Percentiles rank a stretch among this genome's conserved stretches.
Conservation (phyloP, 805 yeast species). For the Sugiyamaella americana region DNA sequence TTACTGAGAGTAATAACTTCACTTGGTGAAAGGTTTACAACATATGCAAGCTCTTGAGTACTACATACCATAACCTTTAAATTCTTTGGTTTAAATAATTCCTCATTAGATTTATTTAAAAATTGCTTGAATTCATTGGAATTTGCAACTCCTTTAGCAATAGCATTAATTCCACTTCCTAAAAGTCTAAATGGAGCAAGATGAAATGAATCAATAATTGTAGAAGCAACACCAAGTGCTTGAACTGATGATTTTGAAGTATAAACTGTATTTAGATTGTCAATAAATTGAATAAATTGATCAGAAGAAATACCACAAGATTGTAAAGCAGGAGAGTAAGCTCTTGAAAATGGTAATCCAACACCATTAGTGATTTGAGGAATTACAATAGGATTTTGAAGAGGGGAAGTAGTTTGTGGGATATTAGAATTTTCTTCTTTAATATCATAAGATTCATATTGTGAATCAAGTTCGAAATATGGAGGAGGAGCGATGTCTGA, state of each 20-base stretch:
- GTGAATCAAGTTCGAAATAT: no score
- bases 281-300: background rate
- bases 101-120: background rate
- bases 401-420: no score
- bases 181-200: no score
- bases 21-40: background rate
- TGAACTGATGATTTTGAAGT: background rate
- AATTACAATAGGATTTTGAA: background rate
- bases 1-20: background rate
- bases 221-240: background rate
- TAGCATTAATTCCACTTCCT: background rate
- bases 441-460: no score
- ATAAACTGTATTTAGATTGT: background rate
- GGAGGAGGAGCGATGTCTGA: no score
- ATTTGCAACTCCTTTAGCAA: background rate
- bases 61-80: background rate
- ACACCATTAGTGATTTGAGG: background rate
- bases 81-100: background rate
- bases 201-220: no score
- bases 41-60: background rate
- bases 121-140: background rate
- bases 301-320: background rate
- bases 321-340: background rate
- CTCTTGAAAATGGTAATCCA: background rate
- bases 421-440: no score